Evolutionary conservation across 371 early-diverging fungal species (phyloP).

Genomic region (Mortierella sp.): DNA sequence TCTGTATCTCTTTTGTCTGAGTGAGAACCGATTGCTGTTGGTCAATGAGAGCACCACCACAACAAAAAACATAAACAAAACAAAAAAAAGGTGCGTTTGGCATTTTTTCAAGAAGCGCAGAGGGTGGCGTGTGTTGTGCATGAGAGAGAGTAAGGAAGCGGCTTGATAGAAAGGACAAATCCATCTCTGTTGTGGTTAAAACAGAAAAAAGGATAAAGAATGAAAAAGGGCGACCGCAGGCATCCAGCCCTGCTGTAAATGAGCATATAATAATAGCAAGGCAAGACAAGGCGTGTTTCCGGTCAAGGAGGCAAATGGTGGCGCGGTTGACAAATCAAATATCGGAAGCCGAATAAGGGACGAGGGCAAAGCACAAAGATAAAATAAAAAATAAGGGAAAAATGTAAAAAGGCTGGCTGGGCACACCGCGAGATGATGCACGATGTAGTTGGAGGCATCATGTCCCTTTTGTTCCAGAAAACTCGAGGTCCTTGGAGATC

Average conservation of each 20-base stretch:
- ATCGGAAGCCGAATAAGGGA: conserved; percentile 15
- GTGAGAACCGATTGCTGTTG: background rate
- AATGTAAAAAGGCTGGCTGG: background rate
- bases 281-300: background rate
- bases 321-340: conserved; percentile 15
- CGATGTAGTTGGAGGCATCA: background rate
- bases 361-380: conserved; percentile 9
- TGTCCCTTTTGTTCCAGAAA: background rate
- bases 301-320: background rate
- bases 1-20: background rate
- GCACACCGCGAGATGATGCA: background rate
- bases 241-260: background rate
- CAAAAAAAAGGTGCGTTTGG: background rate
- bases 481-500: conserved; percentile 8
- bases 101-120: conserved; percentile 4
- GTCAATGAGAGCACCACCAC: conserved; percentile 5
- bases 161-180: background rate
- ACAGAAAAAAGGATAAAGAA: background rate
- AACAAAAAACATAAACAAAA: conserved; percentile 10
- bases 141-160: background rate
- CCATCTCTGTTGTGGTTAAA: too few species aligned
- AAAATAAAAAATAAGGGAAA: background rate
- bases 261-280: background rate
- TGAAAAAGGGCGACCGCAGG: background rate
- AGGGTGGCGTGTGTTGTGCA: background rate